Conservation (phyloP, 129 eudicot species). For the Chrysanthemum makinoi region DNA sequence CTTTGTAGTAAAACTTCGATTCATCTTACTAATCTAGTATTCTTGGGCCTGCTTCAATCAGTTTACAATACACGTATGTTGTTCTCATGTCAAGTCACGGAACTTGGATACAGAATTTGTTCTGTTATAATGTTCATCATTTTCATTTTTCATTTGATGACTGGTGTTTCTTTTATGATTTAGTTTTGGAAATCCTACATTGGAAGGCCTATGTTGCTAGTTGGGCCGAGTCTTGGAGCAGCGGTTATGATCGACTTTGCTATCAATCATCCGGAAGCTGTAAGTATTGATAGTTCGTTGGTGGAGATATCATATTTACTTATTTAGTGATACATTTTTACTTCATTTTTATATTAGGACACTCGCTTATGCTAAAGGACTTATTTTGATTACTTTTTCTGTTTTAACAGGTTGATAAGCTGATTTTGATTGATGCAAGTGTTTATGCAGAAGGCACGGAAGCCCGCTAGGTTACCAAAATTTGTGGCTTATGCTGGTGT, state of each 20-base stretch:
- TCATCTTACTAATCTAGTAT: constrained; percentile 7
- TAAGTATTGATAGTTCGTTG: constrained; percentile 33
- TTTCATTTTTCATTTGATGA: not conserved
- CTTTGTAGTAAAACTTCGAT: not conserved
- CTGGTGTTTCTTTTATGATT: constrained; percentile 13
- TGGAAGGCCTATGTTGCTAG: constrained; percentile 78
- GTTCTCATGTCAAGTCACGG: not conserved
- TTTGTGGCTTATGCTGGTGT: constrained; percentile 79
- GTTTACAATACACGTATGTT: not conserved
- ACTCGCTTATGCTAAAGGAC: not conserved
- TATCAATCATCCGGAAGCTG: constrained; percentile 82
- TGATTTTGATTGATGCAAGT: constrained; percentile 87
- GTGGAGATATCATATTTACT: not conserved
- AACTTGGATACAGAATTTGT: not conserved
- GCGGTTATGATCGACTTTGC: constrained; percentile 91
- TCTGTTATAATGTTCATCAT: not conserved
- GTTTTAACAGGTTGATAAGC: constrained; percentile 71
- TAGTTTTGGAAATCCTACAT: constrained; percentile 88
- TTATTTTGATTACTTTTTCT: constrained; percentile 3
- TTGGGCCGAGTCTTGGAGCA: constrained; percentile 99
- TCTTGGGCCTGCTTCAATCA: not conserved
- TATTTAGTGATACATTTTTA: not conserved
- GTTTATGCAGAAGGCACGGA: constrained; percentile 96
- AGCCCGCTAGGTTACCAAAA: constrained; percentile 66
- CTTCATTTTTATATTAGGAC: not conserved